Percentiles rank a stretch among this genome's conserved stretches.
phyloP scores from a whole-genome alignment of 78 protist species.

The Dictyostelium intermedium region DNA sequence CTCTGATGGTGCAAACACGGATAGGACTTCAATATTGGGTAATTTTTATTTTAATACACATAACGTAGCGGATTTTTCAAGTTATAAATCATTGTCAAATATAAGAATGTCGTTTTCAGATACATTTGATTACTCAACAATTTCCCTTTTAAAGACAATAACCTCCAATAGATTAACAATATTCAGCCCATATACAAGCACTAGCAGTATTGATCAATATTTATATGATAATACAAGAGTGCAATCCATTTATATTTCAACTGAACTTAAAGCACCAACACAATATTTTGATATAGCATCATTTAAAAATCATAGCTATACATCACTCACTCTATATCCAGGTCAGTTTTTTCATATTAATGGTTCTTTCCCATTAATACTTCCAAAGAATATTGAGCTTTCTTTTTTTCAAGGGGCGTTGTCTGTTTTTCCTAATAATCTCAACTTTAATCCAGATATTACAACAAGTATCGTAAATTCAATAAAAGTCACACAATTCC shows the following conservation, averaged over 20 bases:
- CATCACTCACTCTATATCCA: neutral
- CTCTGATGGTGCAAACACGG: neutral
- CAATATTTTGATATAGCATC: neutral
- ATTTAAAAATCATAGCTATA: neutral
- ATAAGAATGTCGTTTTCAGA: neutral
- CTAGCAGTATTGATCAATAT: neutral
- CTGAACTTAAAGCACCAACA: neutral
- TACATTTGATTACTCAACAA: neutral
- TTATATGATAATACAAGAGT: neutral
- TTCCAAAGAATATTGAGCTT: neutral
- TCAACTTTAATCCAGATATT: neutral
- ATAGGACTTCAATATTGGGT: neutral
- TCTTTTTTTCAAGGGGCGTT: neutral
- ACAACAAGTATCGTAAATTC: neutral
- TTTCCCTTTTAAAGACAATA: neutral
- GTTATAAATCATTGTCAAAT: neutral
- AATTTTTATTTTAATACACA: neutral
- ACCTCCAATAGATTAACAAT: neutral
- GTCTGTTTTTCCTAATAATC: neutral
- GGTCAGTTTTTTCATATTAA: neutral
- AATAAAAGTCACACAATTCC: neutral
- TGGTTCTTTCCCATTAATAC: neutral
- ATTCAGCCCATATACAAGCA: neutral
- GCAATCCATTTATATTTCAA: neutral
- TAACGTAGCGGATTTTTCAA: neutral